Evolutionary conservation across 805 yeast species (phyloP).

Genomic region (Kazachstania bromeliacearum): DNA sequence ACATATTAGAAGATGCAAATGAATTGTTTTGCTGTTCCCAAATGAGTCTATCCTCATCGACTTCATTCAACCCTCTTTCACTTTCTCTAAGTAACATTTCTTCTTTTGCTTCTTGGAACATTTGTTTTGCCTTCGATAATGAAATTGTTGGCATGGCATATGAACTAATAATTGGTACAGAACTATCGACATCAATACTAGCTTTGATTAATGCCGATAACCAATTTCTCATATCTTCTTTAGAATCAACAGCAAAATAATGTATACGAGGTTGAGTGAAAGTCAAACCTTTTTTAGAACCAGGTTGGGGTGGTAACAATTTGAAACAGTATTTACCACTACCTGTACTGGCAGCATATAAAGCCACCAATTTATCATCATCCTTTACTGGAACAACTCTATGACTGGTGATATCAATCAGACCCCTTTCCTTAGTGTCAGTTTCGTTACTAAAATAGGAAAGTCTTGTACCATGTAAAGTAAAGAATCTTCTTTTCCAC

Average conservation of each 20-base stretch:
- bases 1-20: too few species aligned
- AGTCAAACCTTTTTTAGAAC: constrained; percentile 86
- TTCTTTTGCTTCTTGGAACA: constrained; percentile 73
- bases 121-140: constrained; percentile 73
- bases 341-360: constrained; percentile 88
- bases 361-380: constrained; percentile 74
- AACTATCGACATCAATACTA: constrained; percentile 88
- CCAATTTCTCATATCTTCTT: constrained; percentile 90
- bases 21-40: constrained; percentile 29
- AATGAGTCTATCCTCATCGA: constrained; percentile 24
- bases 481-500: constrained; percentile 81
- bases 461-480: constrained; percentile 84
- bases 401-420: constrained; percentile 93
- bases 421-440: constrained; percentile 79
- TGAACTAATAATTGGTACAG: constrained; percentile 86
- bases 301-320: constrained; percentile 94
- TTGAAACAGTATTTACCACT: constrained; percentile 87
- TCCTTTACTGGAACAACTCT: constrained; percentile 75
- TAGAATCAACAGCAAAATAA: constrained; percentile 87
- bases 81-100: constrained; percentile 49
- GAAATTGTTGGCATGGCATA: constrained; percentile 92
- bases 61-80: constrained; percentile 24
- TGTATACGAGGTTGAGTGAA: constrained; percentile 95
- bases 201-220: constrained; percentile 90
- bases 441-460: constrained; percentile 73